These are phyloP conservation scores for Diutina mesorugosa DNA, from an alignment of 1,139 yeast species.

Conservation along the genomic window DNA sequence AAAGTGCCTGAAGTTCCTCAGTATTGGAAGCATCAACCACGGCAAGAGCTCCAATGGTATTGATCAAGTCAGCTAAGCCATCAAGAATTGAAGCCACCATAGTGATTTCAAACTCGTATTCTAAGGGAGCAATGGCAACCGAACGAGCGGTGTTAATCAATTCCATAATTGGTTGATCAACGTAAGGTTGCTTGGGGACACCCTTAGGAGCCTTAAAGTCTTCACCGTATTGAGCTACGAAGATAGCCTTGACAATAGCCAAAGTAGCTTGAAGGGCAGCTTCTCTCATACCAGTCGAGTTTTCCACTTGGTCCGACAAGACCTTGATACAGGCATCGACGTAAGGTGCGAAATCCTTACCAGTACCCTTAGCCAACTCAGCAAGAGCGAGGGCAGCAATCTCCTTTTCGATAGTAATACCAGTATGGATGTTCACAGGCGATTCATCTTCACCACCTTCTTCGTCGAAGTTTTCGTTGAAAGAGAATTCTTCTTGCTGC, in stretches of 20 bases:
- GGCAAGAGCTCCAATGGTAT: conserved; percentile 64
- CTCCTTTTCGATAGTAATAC: conserved; percentile 93
- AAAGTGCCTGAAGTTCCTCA: conserved; percentile 47
- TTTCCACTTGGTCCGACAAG: conserved; percentile 63
- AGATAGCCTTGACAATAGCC: conserved; percentile 68
- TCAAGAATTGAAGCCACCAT: conserved; percentile 77
- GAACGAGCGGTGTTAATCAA: conserved; percentile 58
- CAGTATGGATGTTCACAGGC: conserved; percentile 78
- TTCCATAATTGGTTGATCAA: conserved; percentile 42
- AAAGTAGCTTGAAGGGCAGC: conserved; percentile 75
- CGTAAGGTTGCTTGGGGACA: conserved; percentile 42
- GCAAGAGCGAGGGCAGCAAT: conserved; percentile 90
- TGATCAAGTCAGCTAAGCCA: conserved; percentile 56
- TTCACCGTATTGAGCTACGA: conserved; percentile 40
- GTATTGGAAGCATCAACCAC: conserved; percentile 44
- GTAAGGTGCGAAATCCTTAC: conserved; percentile 65
- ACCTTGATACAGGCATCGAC: conserved; percentile 59
- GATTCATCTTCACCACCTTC: conserved; percentile 44
- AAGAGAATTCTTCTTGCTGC: conserved; percentile 68
- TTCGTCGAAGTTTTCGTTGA: conserved; percentile 25
- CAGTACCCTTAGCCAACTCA: conserved; percentile 80
- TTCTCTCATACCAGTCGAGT: conserved; percentile 86
- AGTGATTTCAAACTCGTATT: conserved; percentile 69
- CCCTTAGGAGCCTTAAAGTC: conserved; percentile 57
- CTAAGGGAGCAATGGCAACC: conserved; percentile 48